These are phyloP conservation scores for Starmerella potacharoeniae DNA, from an alignment of 805 yeast genomes.

Conservation along the genomic window DNA sequence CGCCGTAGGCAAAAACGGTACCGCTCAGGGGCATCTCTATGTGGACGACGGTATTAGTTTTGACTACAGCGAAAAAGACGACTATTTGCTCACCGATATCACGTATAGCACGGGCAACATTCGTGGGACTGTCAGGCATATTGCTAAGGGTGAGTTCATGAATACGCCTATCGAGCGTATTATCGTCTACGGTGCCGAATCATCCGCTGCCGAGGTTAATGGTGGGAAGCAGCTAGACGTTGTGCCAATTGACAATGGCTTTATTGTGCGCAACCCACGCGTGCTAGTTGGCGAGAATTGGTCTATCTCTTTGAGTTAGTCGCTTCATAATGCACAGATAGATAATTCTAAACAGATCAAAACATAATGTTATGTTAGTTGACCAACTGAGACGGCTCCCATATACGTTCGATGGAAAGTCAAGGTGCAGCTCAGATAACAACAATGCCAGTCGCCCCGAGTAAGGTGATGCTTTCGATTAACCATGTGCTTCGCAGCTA, in stretches of 20 bases:
- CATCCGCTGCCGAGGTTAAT: conserved; percentile 24
- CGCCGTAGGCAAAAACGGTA: conserved; percentile 39
- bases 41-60: conserved; percentile 79
- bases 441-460: too few relatives aligned
- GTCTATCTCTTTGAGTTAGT: conserved; percentile 28
- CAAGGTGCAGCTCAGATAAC: too few relatives aligned
- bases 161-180: conserved; percentile 22
- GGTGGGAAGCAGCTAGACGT: conserved; percentile 8
- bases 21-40: conserved; percentile 51
- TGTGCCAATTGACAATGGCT: conserved; percentile 15
- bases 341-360: not conserved
- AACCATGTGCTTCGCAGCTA: too few relatives aligned
- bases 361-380: too few relatives aligned
- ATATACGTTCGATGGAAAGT: too few relatives aligned
- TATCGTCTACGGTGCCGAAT: conserved; percentile 25
- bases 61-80: conserved; percentile 39
- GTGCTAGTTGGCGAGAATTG: conserved; percentile 39
- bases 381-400: too few relatives aligned
- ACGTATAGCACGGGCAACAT: conserved; percentile 23
- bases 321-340: not conserved
- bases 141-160: conserved; percentile 7
- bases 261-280: conserved; percentile 40
- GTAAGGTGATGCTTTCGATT: too few relatives aligned
- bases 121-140: conserved; percentile 10
- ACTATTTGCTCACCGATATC: conserved; percentile 38